A percentile compares a stretch with the other conserved stretches of the same genome.
Conservation (phyloP, 805 yeast species). For the Saturnispora kantuleensis region DNA sequence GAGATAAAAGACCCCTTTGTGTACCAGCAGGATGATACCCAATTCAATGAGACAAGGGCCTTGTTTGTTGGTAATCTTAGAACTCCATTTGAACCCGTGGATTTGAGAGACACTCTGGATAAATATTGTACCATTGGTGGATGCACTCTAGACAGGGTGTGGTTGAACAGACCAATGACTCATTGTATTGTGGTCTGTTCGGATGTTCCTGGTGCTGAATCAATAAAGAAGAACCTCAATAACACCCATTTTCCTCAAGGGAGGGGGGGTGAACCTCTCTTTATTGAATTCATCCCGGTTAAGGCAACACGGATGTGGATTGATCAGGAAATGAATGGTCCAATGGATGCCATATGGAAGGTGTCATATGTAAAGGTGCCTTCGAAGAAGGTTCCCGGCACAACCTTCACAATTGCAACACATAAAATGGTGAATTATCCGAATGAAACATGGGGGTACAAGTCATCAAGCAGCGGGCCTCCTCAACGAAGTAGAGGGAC, state of each 20-base stretch:
- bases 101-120: slow-evolving; percentile 30
- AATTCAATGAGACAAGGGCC: slow-evolving; percentile 33
- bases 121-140: slow-evolving; percentile 21
- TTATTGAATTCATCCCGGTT: slow-evolving; percentile 36
- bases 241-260: slow-evolving; percentile 28
- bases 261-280: slow-evolving; percentile 22
- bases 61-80: slow-evolving; percentile 35
- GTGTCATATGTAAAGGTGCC: slow-evolving; percentile 29
- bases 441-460: slow-evolving; percentile 27
- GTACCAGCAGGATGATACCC: slow-evolving; percentile 27
- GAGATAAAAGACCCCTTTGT: slow-evolving; percentile 23
- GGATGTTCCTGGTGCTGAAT: slow-evolving; percentile 32
- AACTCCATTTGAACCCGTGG: slow-evolving; percentile 29
- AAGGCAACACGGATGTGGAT: slow-evolving; percentile 37
- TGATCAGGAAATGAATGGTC: slow-evolving; percentile 36
- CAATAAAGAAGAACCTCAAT: slow-evolving; percentile 27
- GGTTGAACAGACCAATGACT: slow-evolving; percentile 33
- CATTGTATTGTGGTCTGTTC: slow-evolving; percentile 35
- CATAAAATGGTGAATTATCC: slow-evolving; percentile 28
- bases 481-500: too few relatives aligned
- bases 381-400: slow-evolving; percentile 23
- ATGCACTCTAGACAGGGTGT: slow-evolving; percentile 32
- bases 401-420: slow-evolving; percentile 22
- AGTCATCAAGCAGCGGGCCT: slow-evolving; percentile 14
- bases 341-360: slow-evolving; percentile 37